Evolutionary conservation across 2,329 filamentous ascomycete species (phyloP).

Genomic region (Diaporthe caulivora): DNA sequence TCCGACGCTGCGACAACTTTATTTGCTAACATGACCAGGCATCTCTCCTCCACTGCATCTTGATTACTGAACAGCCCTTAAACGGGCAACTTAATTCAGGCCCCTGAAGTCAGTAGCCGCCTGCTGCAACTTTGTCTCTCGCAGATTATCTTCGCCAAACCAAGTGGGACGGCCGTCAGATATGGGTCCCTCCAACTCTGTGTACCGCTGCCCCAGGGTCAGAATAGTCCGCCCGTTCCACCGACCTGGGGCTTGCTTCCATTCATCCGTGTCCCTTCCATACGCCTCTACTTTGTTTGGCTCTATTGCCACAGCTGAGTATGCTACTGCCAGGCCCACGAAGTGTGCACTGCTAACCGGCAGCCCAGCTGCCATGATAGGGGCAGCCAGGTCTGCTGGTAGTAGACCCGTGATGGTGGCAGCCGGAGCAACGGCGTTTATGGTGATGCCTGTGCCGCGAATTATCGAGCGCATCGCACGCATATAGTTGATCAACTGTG

Average conservation of each 20-base stretch:
- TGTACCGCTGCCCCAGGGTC: slow-evolving; percentile 51
- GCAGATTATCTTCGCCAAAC: slow-evolving; percentile 49
- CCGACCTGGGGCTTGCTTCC: slow-evolving; percentile 31
- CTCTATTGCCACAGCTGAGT: slow-evolving; percentile 52
- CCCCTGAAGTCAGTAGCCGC: slow-evolving; percentile 45
- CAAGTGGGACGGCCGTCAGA: slow-evolving; percentile 45
- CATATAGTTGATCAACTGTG: slow-evolving; percentile 39
- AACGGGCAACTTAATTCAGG: neutral
- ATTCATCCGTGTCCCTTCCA: slow-evolving; percentile 48
- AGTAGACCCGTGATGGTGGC: slow-evolving; percentile 50
- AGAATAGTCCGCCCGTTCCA: slow-evolving; percentile 53
- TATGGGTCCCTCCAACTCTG: slow-evolving; percentile 50
- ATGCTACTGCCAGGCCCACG: slow-evolving; percentile 52
- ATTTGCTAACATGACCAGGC: too few relatives aligned
- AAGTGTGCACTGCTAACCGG: slow-evolving; percentile 50
- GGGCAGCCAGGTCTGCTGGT: slow-evolving; percentile 47
- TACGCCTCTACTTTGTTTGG: slow-evolving; percentile 49
- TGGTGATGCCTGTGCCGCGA: slow-evolving; percentile 47
- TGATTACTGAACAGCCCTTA: neutral
- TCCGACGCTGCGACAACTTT: neutral
- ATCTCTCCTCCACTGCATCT: too few relatives aligned
- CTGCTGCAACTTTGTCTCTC: slow-evolving; percentile 48
- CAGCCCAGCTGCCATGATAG: slow-evolving; percentile 48
- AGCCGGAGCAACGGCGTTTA: slow-evolving; percentile 54
- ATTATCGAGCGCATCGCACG: slow-evolving; percentile 49